These are phyloP conservation scores for Mortierella sp. DNA, from an alignment of 371 early-diverging fungal genomes.

Conservation along the genomic window DNA sequence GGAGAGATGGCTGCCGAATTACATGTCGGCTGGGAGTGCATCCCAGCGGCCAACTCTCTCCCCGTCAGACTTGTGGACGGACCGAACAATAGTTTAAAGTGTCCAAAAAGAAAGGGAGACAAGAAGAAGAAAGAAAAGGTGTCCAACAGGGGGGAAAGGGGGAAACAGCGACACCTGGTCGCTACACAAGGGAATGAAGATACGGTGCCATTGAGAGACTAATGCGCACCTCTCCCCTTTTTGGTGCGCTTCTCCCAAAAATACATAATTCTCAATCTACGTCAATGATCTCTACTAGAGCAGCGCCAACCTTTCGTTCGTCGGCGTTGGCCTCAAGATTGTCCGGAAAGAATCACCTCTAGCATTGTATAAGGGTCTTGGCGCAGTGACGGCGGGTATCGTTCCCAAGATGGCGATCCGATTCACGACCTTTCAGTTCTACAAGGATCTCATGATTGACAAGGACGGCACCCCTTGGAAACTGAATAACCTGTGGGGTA, in stretches of 20 bases:
- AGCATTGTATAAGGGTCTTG: conserved; percentile 97
- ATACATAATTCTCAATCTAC: not conserved
- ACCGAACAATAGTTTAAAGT: too few species aligned
- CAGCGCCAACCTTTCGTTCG: conserved; percentile 69
- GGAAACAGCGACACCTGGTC: too few species aligned
- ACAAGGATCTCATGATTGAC: conserved; percentile 87
- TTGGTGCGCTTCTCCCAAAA: not conserved
- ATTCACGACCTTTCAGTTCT: conserved; percentile 95
- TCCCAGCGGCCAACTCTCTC: too few species aligned
- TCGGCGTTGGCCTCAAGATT: conserved; percentile 87
- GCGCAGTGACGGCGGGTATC: conserved; percentile 97
- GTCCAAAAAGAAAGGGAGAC: too few species aligned
- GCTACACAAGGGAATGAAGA: too few species aligned
- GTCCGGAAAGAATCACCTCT: conserved; percentile 88
- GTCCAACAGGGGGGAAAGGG: too few species aligned
- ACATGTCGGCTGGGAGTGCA: too few species aligned
- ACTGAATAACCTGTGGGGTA: conserved; percentile 84
- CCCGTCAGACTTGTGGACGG: too few species aligned
- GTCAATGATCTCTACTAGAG: conserved; percentile 30
- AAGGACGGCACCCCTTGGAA: conserved; percentile 75
- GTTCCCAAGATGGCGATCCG: conserved; percentile 99
- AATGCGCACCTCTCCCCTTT: too few species aligned
- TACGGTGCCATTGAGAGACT: too few species aligned
- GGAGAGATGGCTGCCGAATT: too few species aligned
- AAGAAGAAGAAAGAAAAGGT: too few species aligned